phyloP scores from a whole-genome alignment of 257 asterid species.

The Ilex aquifolium region DNA sequence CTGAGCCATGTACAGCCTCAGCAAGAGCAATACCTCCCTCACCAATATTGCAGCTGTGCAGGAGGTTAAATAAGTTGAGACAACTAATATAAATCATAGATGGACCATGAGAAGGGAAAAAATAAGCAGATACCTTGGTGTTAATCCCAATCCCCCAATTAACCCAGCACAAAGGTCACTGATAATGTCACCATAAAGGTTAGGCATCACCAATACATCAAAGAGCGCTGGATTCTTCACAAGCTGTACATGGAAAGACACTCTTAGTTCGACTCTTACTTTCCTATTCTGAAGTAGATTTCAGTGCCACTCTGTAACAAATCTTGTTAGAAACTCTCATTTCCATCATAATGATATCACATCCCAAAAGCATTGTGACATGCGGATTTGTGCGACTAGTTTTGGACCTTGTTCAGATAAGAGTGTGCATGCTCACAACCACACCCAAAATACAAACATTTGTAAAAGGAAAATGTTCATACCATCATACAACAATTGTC shows the following conservation, averaged over 20 bases:
- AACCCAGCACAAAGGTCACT: constrained; percentile 5
- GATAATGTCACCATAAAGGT: constrained; percentile 5
- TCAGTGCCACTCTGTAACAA: neutral
- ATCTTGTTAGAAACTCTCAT: neutral
- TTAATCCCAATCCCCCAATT: constrained; percentile 1
- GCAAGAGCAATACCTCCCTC: constrained; percentile 5
- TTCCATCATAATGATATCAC: too few species aligned
- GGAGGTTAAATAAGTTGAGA: too few species aligned
- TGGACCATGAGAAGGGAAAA: too few species aligned
- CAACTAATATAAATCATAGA: too few species aligned
- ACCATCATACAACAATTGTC: constrained; percentile 4
- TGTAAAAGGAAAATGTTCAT: neutral
- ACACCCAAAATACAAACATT: neutral
- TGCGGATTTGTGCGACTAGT: too few species aligned
- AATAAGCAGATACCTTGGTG: neutral
- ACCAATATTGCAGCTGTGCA: neutral
- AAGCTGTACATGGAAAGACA: neutral
- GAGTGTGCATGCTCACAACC: too few species aligned
- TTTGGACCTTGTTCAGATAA: too few species aligned
- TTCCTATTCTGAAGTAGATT: neutral
- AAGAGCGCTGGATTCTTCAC: constrained; percentile 1
- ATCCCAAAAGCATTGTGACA: too few species aligned
- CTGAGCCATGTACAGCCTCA: constrained; percentile 1
- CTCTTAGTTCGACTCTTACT: neutral
- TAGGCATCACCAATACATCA: constrained; percentile 4